phyloP scores from a whole-genome alignment of 305 asterid species.

The Solanum aculeatissimum region DNA sequence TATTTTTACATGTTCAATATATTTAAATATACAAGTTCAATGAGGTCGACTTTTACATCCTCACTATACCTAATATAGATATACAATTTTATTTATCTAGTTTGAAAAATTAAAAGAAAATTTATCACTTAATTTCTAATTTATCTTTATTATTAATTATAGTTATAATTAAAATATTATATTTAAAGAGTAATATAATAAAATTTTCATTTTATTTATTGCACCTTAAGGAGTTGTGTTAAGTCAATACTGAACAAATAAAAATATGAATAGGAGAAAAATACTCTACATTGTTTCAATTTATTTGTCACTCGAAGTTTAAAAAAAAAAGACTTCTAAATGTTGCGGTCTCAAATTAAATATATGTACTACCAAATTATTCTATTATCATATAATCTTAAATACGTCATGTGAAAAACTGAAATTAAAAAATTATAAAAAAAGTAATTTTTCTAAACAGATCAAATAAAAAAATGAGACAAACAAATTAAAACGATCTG shows the following conservation, averaged over 20 bases:
- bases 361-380: fast-evolving
- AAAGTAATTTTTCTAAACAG: not conserved
- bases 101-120: too few species aligned
- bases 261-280: not conserved
- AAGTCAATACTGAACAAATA: not conserved
- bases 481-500: not conserved
- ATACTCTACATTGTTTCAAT: fast-evolving
- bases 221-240: too few species aligned
- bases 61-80: too few species aligned
- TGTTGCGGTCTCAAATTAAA: not conserved
- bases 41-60: too few species aligned
- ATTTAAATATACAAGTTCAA: not conserved
- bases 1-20: not conserved
- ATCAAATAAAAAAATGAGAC: not conserved
- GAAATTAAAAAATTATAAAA: too few species aligned
- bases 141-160: too few species aligned
- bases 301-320: not conserved
- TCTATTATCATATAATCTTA: not conserved
- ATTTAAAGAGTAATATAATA: too few species aligned
- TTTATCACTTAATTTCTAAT: too few species aligned
- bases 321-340: not conserved
- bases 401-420: fast-evolving
- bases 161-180: too few species aligned
- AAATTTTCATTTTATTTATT: too few species aligned
- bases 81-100: too few species aligned